Conservation (phyloP, 2,329 filamentous ascomycete genomes). For the Fusarium palustre region DNA sequence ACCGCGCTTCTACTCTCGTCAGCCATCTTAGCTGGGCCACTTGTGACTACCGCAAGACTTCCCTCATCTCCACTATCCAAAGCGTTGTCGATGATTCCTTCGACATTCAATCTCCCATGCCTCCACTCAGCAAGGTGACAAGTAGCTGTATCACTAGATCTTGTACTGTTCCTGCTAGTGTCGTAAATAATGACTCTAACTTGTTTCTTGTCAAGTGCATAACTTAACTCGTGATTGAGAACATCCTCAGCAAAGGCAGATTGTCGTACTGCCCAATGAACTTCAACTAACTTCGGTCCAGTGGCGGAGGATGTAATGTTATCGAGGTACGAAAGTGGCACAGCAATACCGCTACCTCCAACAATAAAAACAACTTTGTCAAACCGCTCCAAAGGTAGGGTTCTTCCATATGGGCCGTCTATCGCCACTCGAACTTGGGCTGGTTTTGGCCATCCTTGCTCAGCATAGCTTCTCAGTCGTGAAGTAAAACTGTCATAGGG, state of each 20-base stretch:
- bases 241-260: constrained; percentile 1
- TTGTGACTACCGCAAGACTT: constrained; percentile 16
- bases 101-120: not conserved
- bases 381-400: not conserved
- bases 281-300: not conserved
- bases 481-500: constrained; percentile 60
- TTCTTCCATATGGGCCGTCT: constrained; percentile 15
- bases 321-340: constrained; percentile 6
- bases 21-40: constrained; percentile 19
- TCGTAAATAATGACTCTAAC: not conserved
- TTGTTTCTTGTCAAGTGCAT: not conserved
- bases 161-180: not conserved
- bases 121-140: not conserved
- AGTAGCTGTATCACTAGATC: rapidly evolving
- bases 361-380: constrained; percentile 10
- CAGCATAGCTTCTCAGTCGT: not conserved
- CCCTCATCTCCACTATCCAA: not conserved
- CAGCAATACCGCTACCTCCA: constrained; percentile 15
- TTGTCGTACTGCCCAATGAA: constrained; percentile 24
- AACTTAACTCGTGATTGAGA: not conserved
- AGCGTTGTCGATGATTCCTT: not conserved
- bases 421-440: not conserved
- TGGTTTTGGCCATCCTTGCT: not conserved
- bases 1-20: constrained; percentile 16
- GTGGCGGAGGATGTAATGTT: not conserved